Conservation (phyloP, 371 early-diverging fungal genomes). For the Smittium culicis region DNA sequence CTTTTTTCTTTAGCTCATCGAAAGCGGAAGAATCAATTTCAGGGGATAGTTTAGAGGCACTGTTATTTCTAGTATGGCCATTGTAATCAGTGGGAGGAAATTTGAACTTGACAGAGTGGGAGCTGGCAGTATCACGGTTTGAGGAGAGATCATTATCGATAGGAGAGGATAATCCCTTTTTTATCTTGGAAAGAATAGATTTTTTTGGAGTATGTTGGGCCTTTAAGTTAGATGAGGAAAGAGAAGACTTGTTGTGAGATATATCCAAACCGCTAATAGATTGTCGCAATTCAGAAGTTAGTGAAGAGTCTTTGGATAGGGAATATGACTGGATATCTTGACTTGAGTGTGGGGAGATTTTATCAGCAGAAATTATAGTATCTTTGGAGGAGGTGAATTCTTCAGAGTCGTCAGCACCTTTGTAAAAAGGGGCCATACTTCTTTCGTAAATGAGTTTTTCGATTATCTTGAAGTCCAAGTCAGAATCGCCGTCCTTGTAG, state of each 20-base stretch:
- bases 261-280: slow-evolving; percentile 63
- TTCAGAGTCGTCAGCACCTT: slow-evolving; percentile 49
- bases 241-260: slow-evolving; percentile 46
- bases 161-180: too few relatives aligned
- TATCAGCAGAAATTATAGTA: neutral
- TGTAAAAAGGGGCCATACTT: slow-evolving; percentile 75
- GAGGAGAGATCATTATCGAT: too few relatives aligned
- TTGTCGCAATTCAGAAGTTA: slow-evolving; percentile 49
- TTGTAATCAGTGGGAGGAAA: too few relatives aligned
- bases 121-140: too few relatives aligned
- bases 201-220: slow-evolving; percentile 38
- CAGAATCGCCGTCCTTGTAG: slow-evolving; percentile 50
- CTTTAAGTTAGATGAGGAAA: slow-evolving; percentile 54
- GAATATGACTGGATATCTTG: slow-evolving; percentile 59
- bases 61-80: too few relatives aligned
- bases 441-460: slow-evolving; percentile 57
- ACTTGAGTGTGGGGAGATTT: neutral
- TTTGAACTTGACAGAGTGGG: too few relatives aligned
- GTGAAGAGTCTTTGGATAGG: slow-evolving; percentile 78
- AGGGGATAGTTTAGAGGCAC: too few relatives aligned
- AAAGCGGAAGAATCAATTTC: neutral
- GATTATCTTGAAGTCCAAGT: slow-evolving; percentile 63
- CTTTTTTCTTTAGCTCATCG: slow-evolving; percentile 19
- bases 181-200: too few relatives aligned
- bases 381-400: slow-evolving; percentile 17